Evolutionary conservation across 148 eudicot genomes (phyloP).

Genomic region (Polygonum aviculare): DNA sequence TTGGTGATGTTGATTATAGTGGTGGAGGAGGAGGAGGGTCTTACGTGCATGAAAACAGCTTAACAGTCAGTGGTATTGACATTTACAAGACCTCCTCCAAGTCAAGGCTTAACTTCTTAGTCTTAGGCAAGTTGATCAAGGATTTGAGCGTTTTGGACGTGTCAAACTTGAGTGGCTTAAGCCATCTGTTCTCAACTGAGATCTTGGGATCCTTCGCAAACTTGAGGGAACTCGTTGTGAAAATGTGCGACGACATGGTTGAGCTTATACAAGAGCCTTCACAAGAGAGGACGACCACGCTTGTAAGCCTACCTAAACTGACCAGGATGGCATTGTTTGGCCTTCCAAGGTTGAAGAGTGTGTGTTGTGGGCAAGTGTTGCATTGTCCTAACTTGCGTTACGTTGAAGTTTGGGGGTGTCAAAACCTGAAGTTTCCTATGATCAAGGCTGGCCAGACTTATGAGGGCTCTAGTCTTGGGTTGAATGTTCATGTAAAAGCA

Average conservation of each 20-base stretch:
- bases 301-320: constrained; percentile 14
- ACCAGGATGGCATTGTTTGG: constrained; percentile 13
- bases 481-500: no score
- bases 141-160: background rate
- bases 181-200: constrained; percentile 19
- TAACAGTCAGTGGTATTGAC: background rate
- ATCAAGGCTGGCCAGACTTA: background rate
- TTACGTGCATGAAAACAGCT: background rate
- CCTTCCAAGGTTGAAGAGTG: constrained; percentile 18
- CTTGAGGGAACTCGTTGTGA: constrained; percentile 20
- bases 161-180: constrained; percentile 13
- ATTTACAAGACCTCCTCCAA: background rate
- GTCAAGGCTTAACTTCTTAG: background rate
- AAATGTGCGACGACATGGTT: constrained; percentile 19
- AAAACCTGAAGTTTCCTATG: constrained; percentile 18
- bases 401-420: constrained; percentile 23
- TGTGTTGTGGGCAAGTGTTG: constrained; percentile 20
- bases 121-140: background rate
- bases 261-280: constrained; percentile 23
- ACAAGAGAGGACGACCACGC: constrained; percentile 14
- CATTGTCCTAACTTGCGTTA: constrained; percentile 16
- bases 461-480: no score
- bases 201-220: constrained; percentile 17
- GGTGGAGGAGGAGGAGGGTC: background rate
- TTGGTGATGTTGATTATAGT: constrained; percentile 13